Conservation (phyloP, 2,329 filamentous ascomycete species). For the Cladosporium sp. region DNA sequence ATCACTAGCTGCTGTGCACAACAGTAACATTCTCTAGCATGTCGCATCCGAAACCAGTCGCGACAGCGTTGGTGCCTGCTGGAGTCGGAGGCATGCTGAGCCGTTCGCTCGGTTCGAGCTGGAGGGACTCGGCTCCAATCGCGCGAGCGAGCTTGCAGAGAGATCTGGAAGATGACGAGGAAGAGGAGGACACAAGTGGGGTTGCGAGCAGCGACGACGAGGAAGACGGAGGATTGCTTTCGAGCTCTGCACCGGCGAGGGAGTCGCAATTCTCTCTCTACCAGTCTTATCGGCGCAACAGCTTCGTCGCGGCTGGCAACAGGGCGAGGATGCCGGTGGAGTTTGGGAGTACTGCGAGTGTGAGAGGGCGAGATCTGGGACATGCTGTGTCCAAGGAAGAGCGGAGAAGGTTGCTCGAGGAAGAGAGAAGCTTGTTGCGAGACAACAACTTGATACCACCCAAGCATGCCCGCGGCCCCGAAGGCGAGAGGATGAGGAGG, state of each 20-base stretch:
- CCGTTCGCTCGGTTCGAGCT: constrained; percentile 17
- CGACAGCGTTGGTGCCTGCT: not conserved
- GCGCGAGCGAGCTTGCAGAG: constrained; percentile 26
- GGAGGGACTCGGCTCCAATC: constrained; percentile 19
- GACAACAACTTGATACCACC: constrained; percentile 59
- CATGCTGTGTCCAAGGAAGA: constrained; percentile 48
- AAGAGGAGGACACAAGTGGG: constrained; percentile 15
- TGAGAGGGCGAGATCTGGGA: constrained; percentile 44
- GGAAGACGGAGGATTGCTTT: constrained; percentile 11
- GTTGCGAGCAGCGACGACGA: constrained; percentile 5
- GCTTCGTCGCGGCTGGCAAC: constrained; percentile 68
- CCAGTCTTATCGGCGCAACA: constrained; percentile 71
- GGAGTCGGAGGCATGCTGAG: constrained; percentile 2
- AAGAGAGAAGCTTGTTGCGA: constrained; percentile 56
- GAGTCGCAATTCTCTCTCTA: constrained; percentile 48
- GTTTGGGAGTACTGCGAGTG: constrained; percentile 52
- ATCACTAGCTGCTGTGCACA: not conserved
- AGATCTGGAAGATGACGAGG: constrained; percentile 27
- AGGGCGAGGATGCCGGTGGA: constrained; percentile 57
- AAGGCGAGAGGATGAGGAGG: constrained; percentile 10
- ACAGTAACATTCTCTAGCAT: not conserved
- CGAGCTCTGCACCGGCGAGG: constrained; percentile 17
- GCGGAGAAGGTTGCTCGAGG: constrained; percentile 50
- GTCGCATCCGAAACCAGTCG: constrained; percentile 18
- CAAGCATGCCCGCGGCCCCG: constrained; percentile 37